Percentiles rank a stretch among this genome's conserved stretches.
Conservation (phyloP, 306 rosid genomes). For the Cicer yamashitae region DNA sequence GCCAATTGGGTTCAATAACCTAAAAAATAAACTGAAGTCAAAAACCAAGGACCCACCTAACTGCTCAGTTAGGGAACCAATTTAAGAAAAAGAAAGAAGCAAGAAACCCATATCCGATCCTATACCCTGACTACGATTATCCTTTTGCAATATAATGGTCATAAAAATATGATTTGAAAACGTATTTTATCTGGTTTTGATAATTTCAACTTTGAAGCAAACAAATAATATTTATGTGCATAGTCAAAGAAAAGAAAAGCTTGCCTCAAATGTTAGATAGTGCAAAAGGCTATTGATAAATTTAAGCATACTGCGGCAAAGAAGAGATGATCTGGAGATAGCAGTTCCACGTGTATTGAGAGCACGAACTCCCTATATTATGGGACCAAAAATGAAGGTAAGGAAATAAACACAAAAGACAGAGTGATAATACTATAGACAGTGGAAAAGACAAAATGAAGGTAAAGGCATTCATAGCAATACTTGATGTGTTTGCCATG, state of each 20-base stretch:
- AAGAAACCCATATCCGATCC: conserved; percentile 28
- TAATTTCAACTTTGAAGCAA: conserved; percentile 27
- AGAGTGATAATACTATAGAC: background rate
- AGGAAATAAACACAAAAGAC: conserved; percentile 30
- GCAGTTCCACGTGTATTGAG: conserved; percentile 87
- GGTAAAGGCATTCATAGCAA: conserved; percentile 36
- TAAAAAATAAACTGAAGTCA: conserved; percentile 47
- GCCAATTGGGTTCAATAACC: conserved; percentile 99
- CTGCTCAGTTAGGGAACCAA: conserved; percentile 40
- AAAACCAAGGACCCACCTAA: conserved; percentile 23
- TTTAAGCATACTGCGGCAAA: conserved; percentile 97
- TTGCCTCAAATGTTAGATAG: conserved; percentile 94
- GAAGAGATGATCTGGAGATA: conserved; percentile 88
- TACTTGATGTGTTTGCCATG: conserved; percentile 99
- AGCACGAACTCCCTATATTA: conserved; percentile 80
- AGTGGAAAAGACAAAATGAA: no score
- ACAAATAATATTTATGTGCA: background rate
- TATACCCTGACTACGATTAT: background rate
- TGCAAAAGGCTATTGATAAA: conserved; percentile 91
- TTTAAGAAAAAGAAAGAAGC: conserved; percentile 22
- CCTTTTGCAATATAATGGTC: conserved; percentile 23
- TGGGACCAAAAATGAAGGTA: conserved; percentile 40
- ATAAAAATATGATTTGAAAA: conserved; percentile 24
- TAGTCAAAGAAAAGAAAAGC: conserved; percentile 47
- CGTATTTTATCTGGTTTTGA: conserved; percentile 13